Evolutionary conservation across 192 early-diverging fungal genomes (phyloP), one percentile per base, ranked within the genome.

Genomic region (Umbelopsis sp.): DNA sequence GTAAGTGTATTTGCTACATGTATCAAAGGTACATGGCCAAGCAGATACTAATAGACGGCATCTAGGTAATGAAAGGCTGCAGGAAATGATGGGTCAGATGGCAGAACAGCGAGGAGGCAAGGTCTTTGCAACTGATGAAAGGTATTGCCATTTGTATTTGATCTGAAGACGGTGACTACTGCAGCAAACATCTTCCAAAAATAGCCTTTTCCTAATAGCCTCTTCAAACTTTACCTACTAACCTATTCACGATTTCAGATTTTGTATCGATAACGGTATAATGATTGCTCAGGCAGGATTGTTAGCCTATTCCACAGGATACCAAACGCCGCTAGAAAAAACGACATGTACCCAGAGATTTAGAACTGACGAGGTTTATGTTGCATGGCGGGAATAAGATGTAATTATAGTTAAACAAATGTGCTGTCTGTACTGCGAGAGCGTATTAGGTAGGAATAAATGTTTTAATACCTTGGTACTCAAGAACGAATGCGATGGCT

Each of bases 221-320:
- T 34, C 20, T 0, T 11, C 5, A 26, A 7, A 34, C 3, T 5
- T 1, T 59, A 5, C 8, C 1, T 32, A 17, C 31, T 34, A 20
- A 62, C 26, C 2, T 16, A 34, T 20, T 32, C 9, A 34, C 11
- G 16, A 17, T n/a, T 24, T 22, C 25, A 91, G 87, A 52, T 97
- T 96, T 78, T 98, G 97, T 76, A 99, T 99, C 66, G 97, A 99
- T 71, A 99, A 99, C 70, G 97, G 97, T 8, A 91, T 98, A 51
- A 99, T 99, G 97, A 99, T 99, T 81, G 97, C 97, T 8, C 96
- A 98, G 71, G 97, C 97, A 1, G 97, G 97, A 1, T 82, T 95
- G 17, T 79, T 98, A 53, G 88, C 91, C 26, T 96, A 87, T 81
- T 89, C 88, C 54, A 91, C 90, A 29, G 96, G 96, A 2, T 87